A percentile compares a stretch with the other conserved stretches of the same genome.
phyloP scores from a whole-genome alignment of 208 protist species.

The Wallacemonas rigidus region DNA sequence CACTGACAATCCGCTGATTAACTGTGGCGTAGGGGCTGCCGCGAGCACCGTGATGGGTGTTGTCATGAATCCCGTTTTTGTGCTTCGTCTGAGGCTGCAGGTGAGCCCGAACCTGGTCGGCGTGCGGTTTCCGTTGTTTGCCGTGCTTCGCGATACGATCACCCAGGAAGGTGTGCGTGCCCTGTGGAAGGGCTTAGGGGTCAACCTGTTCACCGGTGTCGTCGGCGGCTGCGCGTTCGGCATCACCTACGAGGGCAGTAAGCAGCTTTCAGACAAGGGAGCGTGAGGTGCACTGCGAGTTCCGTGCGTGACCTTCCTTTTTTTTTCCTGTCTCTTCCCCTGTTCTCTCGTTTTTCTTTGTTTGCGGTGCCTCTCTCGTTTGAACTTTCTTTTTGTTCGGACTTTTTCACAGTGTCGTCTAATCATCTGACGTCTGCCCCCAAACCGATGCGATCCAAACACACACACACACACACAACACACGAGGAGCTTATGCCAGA shows the following conservation, averaged over 20 bases:
- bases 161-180: conserved; percentile 59
- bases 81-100: conserved; percentile 76
- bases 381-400: conserved; percentile 4
- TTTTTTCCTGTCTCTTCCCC: no score
- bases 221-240: conserved; percentile 77
- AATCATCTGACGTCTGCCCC: neutral
- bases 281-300: neutral
- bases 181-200: conserved; percentile 69
- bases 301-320: no score
- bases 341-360: no score
- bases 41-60: conserved; percentile 66
- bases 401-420: conserved; percentile 1
- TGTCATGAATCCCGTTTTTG: conserved; percentile 83
- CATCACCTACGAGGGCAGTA: conserved; percentile 78
- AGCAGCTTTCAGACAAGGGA: conserved; percentile 72
- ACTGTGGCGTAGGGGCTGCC: conserved; percentile 59
- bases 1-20: conserved; percentile 77
- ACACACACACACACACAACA: no score
- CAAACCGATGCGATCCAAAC: neutral
- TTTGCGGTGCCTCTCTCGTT: neutral
- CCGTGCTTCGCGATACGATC: conserved; percentile 51
- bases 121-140: conserved; percentile 47
- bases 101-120: conserved; percentile 34
- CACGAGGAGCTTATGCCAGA: no score
- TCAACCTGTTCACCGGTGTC: conserved; percentile 65